phyloP scores from a whole-genome alignment of 192 early-diverging fungal genomes.

The Podila epigama region DNA sequence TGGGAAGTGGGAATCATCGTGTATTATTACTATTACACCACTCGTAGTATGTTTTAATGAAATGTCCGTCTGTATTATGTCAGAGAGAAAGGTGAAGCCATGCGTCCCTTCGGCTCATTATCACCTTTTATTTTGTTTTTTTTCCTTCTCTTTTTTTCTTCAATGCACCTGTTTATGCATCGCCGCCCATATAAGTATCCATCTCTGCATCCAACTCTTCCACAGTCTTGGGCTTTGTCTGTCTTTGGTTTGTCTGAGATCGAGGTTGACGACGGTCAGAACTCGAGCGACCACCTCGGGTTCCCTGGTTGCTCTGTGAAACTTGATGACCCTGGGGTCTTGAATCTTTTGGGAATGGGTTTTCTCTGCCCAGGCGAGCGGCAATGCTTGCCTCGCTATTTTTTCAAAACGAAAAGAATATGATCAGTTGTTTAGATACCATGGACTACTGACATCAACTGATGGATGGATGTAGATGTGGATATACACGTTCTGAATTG shows the following conservation, averaged over 20 bases:
- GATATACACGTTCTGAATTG: too few species aligned
- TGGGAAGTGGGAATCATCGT: too few species aligned
- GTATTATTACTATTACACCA: too few species aligned
- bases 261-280: background rate
- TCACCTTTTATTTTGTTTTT: too few species aligned
- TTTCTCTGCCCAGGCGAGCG: slow-evolving; percentile 31
- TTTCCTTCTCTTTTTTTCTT: too few species aligned
- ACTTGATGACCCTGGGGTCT: too few species aligned
- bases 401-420: background rate
- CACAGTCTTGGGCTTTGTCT: slow-evolving; percentile 34
- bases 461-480: too few species aligned
- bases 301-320: too few species aligned
- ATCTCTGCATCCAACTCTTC: slow-evolving; percentile 63
- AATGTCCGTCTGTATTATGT: too few species aligned
- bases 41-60: too few species aligned
- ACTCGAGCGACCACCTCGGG: background rate
- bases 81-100: too few species aligned
- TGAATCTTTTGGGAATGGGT: slow-evolving; percentile 22
- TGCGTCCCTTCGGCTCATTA: too few species aligned
- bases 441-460: background rate
- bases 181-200: slow-evolving; percentile 65
- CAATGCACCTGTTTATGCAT: slow-evolving; percentile 20
- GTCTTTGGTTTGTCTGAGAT: background rate
- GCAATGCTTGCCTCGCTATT: slow-evolving; percentile 44
- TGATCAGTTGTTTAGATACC: background rate